Evolutionary conservation across 768 basidiomycete genomes (phyloP).

Genomic region (Vishniacozyma victoriae): DNA sequence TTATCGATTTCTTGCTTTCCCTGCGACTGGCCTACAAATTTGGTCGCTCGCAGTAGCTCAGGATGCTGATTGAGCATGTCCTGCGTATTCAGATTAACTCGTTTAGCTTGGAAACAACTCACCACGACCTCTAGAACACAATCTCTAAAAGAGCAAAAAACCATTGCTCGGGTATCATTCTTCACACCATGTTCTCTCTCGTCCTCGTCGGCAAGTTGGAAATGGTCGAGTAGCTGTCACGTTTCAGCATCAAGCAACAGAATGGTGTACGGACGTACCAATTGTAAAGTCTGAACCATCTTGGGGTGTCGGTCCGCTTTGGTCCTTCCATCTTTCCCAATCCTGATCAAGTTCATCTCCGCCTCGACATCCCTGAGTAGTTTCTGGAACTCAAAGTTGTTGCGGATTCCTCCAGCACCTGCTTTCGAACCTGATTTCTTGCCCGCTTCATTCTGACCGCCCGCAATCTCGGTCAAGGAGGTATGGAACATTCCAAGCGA

Average conservation of each 20-base stretch:
- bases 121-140: conserved; percentile 84
- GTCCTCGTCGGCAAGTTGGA: conserved; percentile 52
- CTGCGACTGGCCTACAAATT: conserved; percentile 75
- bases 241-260: background rate
- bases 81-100: conserved; percentile 14
- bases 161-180: conserved; percentile 70
- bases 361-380: conserved; percentile 63
- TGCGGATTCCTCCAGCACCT: conserved; percentile 29
- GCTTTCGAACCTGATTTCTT: conserved; percentile 44
- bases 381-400: conserved; percentile 56
- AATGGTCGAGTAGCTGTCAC: conserved; percentile 59
- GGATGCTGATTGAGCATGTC: conserved; percentile 66
- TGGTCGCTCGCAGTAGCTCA: conserved; percentile 72
- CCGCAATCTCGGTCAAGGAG: conserved; percentile 54
- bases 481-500: conserved; percentile 73
- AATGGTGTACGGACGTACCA: conserved; percentile 49
- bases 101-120: conserved; percentile 9
- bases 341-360: conserved; percentile 50
- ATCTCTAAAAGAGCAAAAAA: conserved; percentile 84
- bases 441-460: conserved; percentile 43
- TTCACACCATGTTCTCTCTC: conserved; percentile 24
- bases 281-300: conserved; percentile 70
- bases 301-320: conserved; percentile 66
- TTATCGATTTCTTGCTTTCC: conserved; percentile 74
- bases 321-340: conserved; percentile 47